Evolutionary conservation across 257 asterid species (phyloP), one percentile per base, ranked within the genome.

Genomic region (Solanum piurae): DNA sequence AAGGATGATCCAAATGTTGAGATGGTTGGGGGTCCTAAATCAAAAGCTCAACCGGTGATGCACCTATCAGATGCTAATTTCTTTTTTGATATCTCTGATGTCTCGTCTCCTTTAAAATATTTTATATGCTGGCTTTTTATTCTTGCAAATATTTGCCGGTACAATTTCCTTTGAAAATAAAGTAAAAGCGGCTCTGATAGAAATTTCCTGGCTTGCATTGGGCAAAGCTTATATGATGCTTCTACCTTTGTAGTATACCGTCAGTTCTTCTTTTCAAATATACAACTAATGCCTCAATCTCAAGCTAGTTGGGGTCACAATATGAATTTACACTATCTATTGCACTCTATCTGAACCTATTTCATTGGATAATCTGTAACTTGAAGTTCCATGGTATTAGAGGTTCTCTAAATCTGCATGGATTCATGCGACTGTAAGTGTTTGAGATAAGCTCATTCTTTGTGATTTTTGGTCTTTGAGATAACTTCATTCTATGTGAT

Each of bases 11-110:
- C 88, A 58, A 71, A 52, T 12, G 90, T 87, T 64, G 87, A 89
- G 86, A 69, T 90, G 29, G 55, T 89, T 69, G 89, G 76, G 83
- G 87, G 62, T 89, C 92, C 52, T 62, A 89, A 27, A 86, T 60
- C 92, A 76, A 84, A 25, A 74, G 85, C 91, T 64, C 94, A 88
- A 77, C 87, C 88, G 94, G 98, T 93, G 87, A 86, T 36, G 73
- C 66, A 68, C 75, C 90, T 71, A 31, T 29, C 68, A 49, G 31
- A 25, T 64, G 77, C 49, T 77, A 18, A 84, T 75, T 62, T 77
- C 29, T 20, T 83, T 44, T 66, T 77, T 49, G 13, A 46, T 29
- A 46, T 31, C 8, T 49, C 20, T 5, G 44, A 10, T 16, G 20
- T 23, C 27, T 49, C 21, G 0, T 49, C 16, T 82, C 42, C 85